Evolutionary conservation across 2,329 filamentous ascomycete genomes (phyloP).

Genomic region (Talaromyces verruculosus): DNA sequence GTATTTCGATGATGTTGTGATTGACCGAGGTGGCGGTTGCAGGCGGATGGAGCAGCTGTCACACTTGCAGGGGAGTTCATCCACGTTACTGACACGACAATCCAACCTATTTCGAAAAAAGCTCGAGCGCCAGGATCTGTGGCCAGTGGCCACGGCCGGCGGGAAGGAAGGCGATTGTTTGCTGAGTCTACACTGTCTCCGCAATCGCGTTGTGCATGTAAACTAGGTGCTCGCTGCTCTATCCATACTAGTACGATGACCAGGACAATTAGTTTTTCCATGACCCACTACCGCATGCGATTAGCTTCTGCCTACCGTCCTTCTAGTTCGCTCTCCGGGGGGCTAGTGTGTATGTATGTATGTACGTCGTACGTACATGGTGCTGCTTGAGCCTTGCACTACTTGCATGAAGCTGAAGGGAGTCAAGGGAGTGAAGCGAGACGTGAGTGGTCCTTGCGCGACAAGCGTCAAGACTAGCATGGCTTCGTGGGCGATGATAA

Average conservation of each 20-base stretch:
- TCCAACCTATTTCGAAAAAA: neutral
- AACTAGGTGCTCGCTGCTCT: neutral
- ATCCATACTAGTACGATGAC: slow-evolving; percentile 4
- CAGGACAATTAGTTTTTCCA: neutral
- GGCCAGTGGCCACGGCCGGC: neutral
- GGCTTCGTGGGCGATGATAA: neutral
- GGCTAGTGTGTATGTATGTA: slow-evolving; percentile 5
- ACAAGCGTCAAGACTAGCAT: slow-evolving; percentile 1
- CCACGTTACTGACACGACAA: slow-evolving; percentile 18
- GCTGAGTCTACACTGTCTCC: slow-evolving; percentile 4
- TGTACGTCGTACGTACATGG: slow-evolving; percentile 3
- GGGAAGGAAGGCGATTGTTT: neutral
- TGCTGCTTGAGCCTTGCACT: neutral
- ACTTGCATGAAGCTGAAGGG: slow-evolving; percentile 17
- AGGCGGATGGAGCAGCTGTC: slow-evolving; percentile 10
- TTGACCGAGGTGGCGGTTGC: neutral
- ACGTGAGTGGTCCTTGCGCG: slow-evolving; percentile 4
- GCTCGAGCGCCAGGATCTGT: slow-evolving; percentile 16
- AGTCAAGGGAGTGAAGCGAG: neutral
- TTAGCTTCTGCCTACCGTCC: neutral
- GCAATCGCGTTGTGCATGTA: slow-evolving; percentile 14
- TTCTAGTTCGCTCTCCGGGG: slow-evolving; percentile 5
- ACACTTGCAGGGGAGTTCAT: slow-evolving; percentile 7
- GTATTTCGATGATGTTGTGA: neutral
- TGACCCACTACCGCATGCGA: neutral